These are phyloP conservation scores for Erysimum cheiri DNA, from an alignment of 441 rosid species.

Conservation along the genomic window DNA sequence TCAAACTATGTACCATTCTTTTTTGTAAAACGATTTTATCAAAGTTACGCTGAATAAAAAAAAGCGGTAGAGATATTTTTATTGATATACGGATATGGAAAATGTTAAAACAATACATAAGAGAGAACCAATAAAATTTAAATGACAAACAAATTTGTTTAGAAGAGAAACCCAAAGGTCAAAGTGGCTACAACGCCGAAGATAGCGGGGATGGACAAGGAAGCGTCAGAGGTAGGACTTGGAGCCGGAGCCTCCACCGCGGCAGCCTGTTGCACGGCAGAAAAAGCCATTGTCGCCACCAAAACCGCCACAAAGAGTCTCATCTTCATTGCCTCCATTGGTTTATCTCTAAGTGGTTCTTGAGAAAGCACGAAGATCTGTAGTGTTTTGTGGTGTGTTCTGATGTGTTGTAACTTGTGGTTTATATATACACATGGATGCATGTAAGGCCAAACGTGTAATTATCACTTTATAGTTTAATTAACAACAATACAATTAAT, in stretches of 20 bases:
- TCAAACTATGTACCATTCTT: background rate
- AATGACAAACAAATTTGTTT: constrained; percentile 20
- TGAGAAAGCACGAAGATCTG: constrained; percentile 17
- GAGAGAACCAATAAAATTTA: background rate
- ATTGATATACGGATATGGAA: constrained; percentile 10
- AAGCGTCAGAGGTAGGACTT: constrained; percentile 63
- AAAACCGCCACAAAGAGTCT: constrained; percentile 50
- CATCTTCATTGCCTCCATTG: constrained; percentile 65
- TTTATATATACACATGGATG: constrained; percentile 28
- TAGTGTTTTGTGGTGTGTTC: constrained; percentile 2
- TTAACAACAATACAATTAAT: constrained; percentile 14
- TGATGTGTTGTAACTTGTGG: constrained; percentile 2
- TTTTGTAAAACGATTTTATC: background rate
- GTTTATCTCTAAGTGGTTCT: background rate
- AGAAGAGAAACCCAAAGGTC: constrained; percentile 55
- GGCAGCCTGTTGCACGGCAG: constrained; percentile 50
- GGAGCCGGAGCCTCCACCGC: constrained; percentile 75
- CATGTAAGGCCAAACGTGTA: constrained; percentile 21
- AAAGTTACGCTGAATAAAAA: background rate
- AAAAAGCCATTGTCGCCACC: constrained; percentile 51
- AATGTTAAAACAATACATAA: constrained; percentile 9
- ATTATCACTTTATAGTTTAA: constrained; percentile 20
- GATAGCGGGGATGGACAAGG: constrained; percentile 52
- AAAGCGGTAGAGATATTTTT: background rate
- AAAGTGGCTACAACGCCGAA: constrained; percentile 52